phyloP scores from a whole-genome alignment of 768 basidiomycete species.

The Artomyces pyxidatus region DNA sequence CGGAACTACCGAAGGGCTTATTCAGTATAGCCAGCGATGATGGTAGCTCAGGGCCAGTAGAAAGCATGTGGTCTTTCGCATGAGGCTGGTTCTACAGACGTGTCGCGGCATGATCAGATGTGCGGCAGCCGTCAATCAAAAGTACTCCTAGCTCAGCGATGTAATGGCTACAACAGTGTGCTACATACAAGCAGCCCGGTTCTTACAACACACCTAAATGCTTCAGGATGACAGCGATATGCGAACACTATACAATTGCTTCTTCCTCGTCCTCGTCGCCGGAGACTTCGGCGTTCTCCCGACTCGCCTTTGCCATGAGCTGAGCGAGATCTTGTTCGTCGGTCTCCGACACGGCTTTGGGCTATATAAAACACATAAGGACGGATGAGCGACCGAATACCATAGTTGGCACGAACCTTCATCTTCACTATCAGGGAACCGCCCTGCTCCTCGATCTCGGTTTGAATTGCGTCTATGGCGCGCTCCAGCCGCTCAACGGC shows the following conservation, averaged over 20 bases:
- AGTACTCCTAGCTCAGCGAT: not conserved
- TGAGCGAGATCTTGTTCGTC: slow-evolving; percentile 97
- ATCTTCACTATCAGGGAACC: slow-evolving; percentile 91
- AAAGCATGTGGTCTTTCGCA: slow-evolving; percentile 26
- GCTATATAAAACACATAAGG: slow-evolving; percentile 36
- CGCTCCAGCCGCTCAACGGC: slow-evolving; percentile 91
- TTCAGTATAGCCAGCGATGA: slow-evolving; percentile 9
- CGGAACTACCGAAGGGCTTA: slow-evolving; percentile 17
- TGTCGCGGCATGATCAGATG: no score
- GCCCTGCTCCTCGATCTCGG: slow-evolving; percentile 74
- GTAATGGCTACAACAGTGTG: slow-evolving; percentile 3
- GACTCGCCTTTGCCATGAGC: slow-evolving; percentile 90
- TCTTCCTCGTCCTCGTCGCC: slow-evolving; percentile 84
- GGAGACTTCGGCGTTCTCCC: slow-evolving; percentile 93
- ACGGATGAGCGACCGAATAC: not conserved
- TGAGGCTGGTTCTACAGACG: no score
- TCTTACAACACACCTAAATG: not conserved
- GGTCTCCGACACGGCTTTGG: slow-evolving; percentile 94
- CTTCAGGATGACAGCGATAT: not conserved
- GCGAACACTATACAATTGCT: slow-evolving; percentile 3
- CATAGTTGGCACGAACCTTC: slow-evolving; percentile 51
- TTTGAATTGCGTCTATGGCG: slow-evolving; percentile 86
- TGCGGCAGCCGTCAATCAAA: no score
- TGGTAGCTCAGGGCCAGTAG: slow-evolving; percentile 34
- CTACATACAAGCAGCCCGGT: slow-evolving; percentile 2